These are phyloP conservation scores for Coemansia sp. DNA, from an alignment of 192 early-diverging fungal genomes.

Conservation along the genomic window DNA sequence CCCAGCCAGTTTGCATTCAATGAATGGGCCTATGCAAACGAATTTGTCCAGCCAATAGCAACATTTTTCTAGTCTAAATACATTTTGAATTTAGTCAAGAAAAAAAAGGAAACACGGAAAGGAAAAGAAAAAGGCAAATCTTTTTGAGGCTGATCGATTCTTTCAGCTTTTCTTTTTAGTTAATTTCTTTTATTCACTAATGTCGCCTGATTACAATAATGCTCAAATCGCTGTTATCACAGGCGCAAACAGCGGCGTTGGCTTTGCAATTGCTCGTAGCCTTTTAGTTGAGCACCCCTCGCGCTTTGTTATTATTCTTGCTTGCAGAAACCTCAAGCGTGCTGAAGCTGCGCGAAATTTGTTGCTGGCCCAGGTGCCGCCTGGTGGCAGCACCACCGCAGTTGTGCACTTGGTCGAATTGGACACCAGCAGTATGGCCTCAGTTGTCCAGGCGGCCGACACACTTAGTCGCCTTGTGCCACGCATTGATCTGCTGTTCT, in stretches of 20 bases:
- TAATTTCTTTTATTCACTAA: not conserved
- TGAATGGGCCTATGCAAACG: too few species aligned
- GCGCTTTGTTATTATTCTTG: slow-evolving; percentile 26
- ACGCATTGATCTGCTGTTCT: slow-evolving; percentile 40
- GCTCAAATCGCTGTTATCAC: slow-evolving; percentile 28
- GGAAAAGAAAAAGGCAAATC: too few species aligned
- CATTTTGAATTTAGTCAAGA: too few species aligned
- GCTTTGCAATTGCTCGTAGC: slow-evolving; percentile 25
- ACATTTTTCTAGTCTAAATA: too few species aligned
- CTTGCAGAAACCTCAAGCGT: slow-evolving; percentile 39
- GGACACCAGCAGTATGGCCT: slow-evolving; percentile 47
- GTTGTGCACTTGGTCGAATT: slow-evolving; percentile 26
- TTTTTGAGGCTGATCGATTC: too few species aligned
- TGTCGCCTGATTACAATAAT: not conserved
- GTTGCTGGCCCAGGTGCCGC: slow-evolving; percentile 14
- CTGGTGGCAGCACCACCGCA: not conserved
- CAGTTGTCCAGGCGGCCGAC: slow-evolving; percentile 29
- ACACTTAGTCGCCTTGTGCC: not conserved
- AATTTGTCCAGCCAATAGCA: too few species aligned
- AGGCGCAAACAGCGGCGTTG: slow-evolving; percentile 52
- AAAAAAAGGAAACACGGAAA: too few species aligned
- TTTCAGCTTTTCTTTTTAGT: too few species aligned
- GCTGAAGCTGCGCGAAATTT: slow-evolving; percentile 18
- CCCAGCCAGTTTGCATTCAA: too few species aligned
- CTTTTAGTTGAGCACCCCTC: slow-evolving; percentile 6